Base-by-base conservation (phyloP, 805 yeast genomes). In the Lachancea fermentati region DNA sequence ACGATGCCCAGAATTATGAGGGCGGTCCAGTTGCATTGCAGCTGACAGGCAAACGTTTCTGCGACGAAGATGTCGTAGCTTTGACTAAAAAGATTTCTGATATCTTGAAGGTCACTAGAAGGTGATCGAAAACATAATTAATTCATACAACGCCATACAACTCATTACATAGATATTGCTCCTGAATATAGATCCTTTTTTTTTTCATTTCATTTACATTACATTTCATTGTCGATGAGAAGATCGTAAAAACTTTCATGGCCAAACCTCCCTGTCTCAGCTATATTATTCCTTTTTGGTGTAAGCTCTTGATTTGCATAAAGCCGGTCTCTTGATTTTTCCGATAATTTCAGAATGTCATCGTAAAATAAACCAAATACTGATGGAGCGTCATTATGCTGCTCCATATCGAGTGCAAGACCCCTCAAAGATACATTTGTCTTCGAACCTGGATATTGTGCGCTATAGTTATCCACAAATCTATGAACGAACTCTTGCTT, bases 21-120 rank as follows among this genome's bases (percentile, higher is more conserved):
- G 70, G 68, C 9, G 72, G 75, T 19, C 79, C 79, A 12, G 68
- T 75, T 35, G 70, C 67, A 2, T 57, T 75, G 46, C 77, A 76
- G 38, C 58, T 75, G 30, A 67, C 69, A 12, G 79, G 78, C 19
- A 69, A 66, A 51, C 61, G 79, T 34, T 74, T 68, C 63, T 60
- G 61, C 16, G 79, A 75, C 47, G 79, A 75, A 48, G 66, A 62
- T 14, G 64, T 69, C 5, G 65, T 75, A 32, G 70, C 70, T 32
- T 73, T 72, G 4, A 62, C 72, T 4, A 66, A 65, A 48, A 61
- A 65, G n/a, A 48, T 73, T 22, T 66, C 59, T 15, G 57, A 59
- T 14, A 53, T 64, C 4, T 47, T 67, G 34, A 43, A 48, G 17
- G 52, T 51, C 22, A 48, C 53, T 3, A 48, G 57, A 47, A 42